Evolutionary conservation across 2,329 filamentous ascomycete genomes (phyloP), one percentile per base, ranked within the genome.

Genomic region (Endoconidiophora polonica): DNA sequence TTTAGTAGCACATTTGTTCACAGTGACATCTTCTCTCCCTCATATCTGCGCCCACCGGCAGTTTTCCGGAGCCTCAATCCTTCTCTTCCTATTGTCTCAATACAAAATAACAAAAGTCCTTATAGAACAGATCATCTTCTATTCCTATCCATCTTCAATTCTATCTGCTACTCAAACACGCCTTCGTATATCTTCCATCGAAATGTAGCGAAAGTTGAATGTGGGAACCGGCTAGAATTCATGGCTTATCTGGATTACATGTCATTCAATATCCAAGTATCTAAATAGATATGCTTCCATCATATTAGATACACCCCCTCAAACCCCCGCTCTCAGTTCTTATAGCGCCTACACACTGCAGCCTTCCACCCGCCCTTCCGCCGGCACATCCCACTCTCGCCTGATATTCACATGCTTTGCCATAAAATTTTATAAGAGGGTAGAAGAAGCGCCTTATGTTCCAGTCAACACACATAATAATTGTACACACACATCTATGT

Each of bases 381-480:
- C 39, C 24, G 7, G 43, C 46, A 33, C 29, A 43, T 33, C 38
- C 46, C 39, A 49, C 29, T 6, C 23, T 49, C 39, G 29, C 38
- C 39, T 49, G 46, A 49, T 49, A 24, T 24, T 12, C 26, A 36
- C 29, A 38, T 24, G 18, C 18, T 33, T 33, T 33, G 29, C 29
- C 29, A 33, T 33, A 10, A 12, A 33, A 12, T 33, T 7, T 33
- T 12, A 33, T 12, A 10, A 5, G 29, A 33, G 12, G 16, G 29
- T 33, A 33, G 29, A 33, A 12, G 9, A 3, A 33, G 4, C 29
- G 12, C 29, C 29, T 9, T 29, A 10, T 10, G 3, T 33, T 33
- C 29, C 12, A 12, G 29, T 33, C 3, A 33, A 33, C 29, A 33
- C 2, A 33, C 29, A 33, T 33, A 33, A 12, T 12, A 33, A 9